phyloP scores from a whole-genome alignment of 2,329 filamentous ascomycete genomes.

The Teratosphaeria gauchensis region DNA sequence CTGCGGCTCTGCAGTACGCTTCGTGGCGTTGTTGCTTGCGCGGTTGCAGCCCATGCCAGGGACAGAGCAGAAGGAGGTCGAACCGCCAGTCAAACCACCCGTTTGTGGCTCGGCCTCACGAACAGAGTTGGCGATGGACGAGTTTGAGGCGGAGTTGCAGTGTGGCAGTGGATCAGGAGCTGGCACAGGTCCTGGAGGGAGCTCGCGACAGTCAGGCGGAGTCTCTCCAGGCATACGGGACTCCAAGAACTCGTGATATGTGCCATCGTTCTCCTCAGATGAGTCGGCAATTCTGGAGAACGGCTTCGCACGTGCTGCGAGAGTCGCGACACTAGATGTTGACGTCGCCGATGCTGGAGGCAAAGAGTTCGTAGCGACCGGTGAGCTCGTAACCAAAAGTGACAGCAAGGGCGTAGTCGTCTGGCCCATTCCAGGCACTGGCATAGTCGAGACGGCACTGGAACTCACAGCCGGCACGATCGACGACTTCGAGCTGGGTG shows the following conservation, averaged over 20 bases:
- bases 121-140: neutral
- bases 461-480: constrained; percentile 9
- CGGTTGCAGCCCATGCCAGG: neutral
- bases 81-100: neutral
- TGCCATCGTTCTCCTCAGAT: neutral
- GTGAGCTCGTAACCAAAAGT: constrained; percentile 1
- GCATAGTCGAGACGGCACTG: constrained; percentile 8
- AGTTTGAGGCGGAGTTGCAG: neutral
- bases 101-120: neutral
- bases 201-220: neutral
- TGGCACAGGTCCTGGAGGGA: neutral
- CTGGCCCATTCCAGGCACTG: constrained; percentile 9
- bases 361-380: constrained; percentile 2
- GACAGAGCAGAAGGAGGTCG: neutral
- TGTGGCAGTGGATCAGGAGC: neutral
- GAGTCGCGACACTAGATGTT: neutral
- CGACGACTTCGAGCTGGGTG: constrained; percentile 7
- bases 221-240: neutral
- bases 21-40: neutral
- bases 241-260: neutral
- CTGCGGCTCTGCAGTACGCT: neutral
- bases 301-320: neutral
- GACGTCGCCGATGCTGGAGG: neutral
- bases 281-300: neutral
- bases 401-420: constrained; percentile 10